These are phyloP conservation scores for Linum tenue DNA, from an alignment of 345 rosid species.

Conservation along the genomic window DNA sequence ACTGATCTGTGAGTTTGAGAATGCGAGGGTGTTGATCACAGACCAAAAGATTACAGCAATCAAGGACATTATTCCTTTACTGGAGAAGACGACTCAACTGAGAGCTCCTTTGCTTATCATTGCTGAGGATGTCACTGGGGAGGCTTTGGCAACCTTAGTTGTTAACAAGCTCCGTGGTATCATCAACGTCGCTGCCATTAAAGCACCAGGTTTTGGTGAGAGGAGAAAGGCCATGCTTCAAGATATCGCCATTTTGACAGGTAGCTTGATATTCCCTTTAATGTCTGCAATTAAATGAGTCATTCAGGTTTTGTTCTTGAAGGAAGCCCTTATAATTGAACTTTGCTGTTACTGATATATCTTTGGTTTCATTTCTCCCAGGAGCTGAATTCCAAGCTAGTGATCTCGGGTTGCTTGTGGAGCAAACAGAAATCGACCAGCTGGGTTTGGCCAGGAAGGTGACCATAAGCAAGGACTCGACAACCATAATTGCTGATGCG, in stretches of 20 bases:
- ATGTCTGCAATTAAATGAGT: no score
- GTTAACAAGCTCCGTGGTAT: constrained; percentile 97
- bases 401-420: constrained; percentile 72
- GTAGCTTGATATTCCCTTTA: constrained; percentile 17
- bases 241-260: constrained; percentile 89
- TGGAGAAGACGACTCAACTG: constrained; percentile 89
- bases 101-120: constrained; percentile 85
- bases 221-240: constrained; percentile 96
- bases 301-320: no score
- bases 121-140: constrained; percentile 94
- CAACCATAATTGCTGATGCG: constrained; percentile 84
- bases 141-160: constrained; percentile 91
- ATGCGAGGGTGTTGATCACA: constrained; percentile 79
- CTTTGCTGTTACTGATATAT: not conserved
- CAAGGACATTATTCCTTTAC: constrained; percentile 81
- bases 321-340: not conserved
- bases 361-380: constrained; percentile 17
- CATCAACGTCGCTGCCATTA: constrained; percentile 82
- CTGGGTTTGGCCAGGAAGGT: constrained; percentile 85
- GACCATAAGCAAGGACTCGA: constrained; percentile 67
- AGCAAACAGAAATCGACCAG: constrained; percentile 68
- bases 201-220: constrained; percentile 97
- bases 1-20: constrained; percentile 82
- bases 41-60: constrained; percentile 93
- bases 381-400: constrained; percentile 90